A percentile compares a stretch with the other conserved stretches of the same genome.
phyloP scores from a whole-genome alignment of 2,329 filamentous ascomycete species.

The Colletotrichum camelliae region DNA sequence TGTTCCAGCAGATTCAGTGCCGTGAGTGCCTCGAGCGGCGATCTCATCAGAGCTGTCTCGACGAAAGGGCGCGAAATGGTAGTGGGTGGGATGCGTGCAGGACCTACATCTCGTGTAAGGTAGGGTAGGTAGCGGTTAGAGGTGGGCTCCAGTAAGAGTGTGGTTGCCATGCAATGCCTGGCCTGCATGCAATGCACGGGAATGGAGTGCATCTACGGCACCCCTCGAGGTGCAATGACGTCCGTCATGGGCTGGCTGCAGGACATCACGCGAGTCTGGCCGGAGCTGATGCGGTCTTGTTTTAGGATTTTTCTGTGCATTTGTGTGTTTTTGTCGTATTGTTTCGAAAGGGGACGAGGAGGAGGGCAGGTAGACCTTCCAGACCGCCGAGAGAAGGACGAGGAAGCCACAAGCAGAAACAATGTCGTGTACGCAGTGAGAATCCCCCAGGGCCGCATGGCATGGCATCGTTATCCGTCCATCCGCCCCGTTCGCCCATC shows the following conservation, averaged over 20 bases:
- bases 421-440: neutral
- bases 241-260: conserved; percentile 9
- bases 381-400: neutral
- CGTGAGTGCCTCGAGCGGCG: neutral
- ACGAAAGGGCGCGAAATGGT: neutral
- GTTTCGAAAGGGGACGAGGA: neutral
- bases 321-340: neutral
- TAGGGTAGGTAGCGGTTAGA: neutral
- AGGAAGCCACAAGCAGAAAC: neutral
- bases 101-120: neutral
- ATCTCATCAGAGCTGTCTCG: neutral
- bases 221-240: conserved; percentile 15
- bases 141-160: neutral
- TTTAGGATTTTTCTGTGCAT: neutral
- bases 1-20: neutral
- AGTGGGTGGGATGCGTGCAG: neutral
- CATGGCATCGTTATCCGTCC: neutral
- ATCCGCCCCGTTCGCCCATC: neutral
- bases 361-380: neutral
- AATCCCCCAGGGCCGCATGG: neutral
- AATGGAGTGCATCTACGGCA: conserved; percentile 15
- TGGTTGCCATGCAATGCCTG: conserved; percentile 6
- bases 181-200: conserved; percentile 12
- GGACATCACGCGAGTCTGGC: conserved; percentile 14
- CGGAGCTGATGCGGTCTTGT: neutral